A percentile compares a stretch with the other conserved stretches of the same genome.
Conservation (phyloP, 768 basidiomycete genomes). For the Coprinopsis sp. region DNA sequence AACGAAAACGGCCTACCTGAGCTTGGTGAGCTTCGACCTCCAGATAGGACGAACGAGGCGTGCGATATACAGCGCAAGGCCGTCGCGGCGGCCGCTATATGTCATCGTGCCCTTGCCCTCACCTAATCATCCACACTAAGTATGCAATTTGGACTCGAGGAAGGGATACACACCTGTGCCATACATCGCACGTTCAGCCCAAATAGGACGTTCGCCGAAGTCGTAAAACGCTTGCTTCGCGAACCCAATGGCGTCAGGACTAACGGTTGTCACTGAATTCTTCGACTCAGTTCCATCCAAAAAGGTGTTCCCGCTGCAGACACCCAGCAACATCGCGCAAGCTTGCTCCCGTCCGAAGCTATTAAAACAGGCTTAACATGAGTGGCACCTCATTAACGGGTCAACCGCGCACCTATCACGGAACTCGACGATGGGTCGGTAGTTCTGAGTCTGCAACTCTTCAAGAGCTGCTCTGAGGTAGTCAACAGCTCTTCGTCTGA, state of each 20-base stretch:
- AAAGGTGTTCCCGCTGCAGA: constrained; percentile 83
- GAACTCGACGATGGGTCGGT: constrained; percentile 79
- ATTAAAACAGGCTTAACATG: constrained; percentile 11
- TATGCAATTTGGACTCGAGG: not conserved
- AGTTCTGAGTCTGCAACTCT: constrained; percentile 69
- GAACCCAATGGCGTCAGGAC: constrained; percentile 58
- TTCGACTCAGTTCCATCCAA: constrained; percentile 53
- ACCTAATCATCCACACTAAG: constrained; percentile 28
- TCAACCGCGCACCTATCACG: constrained; percentile 57
- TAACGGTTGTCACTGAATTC: constrained; percentile 44
- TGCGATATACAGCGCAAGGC: constrained; percentile 81
- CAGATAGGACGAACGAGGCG: constrained; percentile 84
- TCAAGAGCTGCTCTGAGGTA: constrained; percentile 80
- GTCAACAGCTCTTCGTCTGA: constrained; percentile 81
- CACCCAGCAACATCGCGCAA: constrained; percentile 84
- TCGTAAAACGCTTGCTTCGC: constrained; percentile 88
- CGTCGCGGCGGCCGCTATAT: constrained; percentile 87
- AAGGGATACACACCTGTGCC: constrained; percentile 54
- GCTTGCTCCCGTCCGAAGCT: constrained; percentile 92
- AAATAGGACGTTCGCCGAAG: constrained; percentile 77
- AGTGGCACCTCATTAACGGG: not conserved
- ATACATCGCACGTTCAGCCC: constrained; percentile 73
- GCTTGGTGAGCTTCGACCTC: constrained; percentile 71
- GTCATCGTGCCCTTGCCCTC: constrained; percentile 69
- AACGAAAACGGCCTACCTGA: constrained; percentile 36